These are phyloP conservation scores for Aphanomyces stellatus DNA, from an alignment of 352 stramenopile species.

Conservation along the genomic window DNA sequence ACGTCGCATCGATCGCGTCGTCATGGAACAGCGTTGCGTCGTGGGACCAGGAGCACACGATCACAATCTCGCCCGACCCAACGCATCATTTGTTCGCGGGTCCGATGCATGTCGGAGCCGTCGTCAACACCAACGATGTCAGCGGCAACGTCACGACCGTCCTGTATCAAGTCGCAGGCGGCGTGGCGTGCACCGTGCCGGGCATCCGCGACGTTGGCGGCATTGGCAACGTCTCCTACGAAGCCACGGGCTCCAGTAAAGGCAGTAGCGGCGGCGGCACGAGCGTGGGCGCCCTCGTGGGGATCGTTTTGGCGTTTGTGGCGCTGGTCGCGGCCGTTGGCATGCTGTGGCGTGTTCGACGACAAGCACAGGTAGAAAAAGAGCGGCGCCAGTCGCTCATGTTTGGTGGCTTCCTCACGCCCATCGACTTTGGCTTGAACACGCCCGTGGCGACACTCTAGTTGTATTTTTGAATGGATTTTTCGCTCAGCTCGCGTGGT, in stretches of 20 bases:
- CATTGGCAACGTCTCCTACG: not conserved
- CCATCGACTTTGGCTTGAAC: conserved; percentile 1
- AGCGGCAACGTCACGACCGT: not conserved
- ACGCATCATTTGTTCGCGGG: not conserved
- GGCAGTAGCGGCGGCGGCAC: too few species aligned
- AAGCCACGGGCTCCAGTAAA: not conserved
- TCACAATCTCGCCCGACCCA: not conserved
- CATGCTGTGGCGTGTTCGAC: not conserved
- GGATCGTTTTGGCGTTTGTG: not conserved
- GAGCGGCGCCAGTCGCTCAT: not conserved
- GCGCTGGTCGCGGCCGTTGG: not conserved
- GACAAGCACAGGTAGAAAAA: not conserved
- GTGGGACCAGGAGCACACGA: not conserved
- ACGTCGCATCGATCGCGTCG: not conserved
- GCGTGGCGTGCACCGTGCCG: not conserved
- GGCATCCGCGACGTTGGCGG: not conserved
- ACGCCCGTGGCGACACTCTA: not conserved
- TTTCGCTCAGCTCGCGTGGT: too few species aligned
- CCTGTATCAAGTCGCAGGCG: not conserved
- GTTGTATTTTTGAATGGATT: too few species aligned
- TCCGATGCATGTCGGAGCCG: not conserved
- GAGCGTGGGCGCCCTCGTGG: not conserved
- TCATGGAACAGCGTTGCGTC: not conserved
- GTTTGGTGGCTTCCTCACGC: not conserved
- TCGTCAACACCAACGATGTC: not conserved